Conservation (phyloP, 495 filamentous ascomycete genomes). For the Hyphodiscus hymeniophilus region DNA sequence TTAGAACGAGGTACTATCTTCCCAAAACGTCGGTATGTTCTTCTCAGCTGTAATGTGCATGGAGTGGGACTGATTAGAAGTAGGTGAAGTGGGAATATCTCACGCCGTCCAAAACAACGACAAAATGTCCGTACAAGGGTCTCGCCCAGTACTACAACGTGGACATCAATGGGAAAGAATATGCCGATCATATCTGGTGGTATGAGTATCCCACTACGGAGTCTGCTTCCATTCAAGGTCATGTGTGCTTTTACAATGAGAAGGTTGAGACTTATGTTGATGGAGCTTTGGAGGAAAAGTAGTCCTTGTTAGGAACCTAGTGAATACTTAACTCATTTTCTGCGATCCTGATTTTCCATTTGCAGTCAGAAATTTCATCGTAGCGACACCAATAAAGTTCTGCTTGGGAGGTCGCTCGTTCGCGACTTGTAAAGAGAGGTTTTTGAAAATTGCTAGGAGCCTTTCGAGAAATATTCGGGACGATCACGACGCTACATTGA, state of each 20-base stretch:
- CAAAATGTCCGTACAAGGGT: conserved; percentile 51
- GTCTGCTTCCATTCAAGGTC: conserved; percentile 35
- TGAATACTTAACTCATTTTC: too few relatives aligned
- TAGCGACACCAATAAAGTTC: too few relatives aligned
- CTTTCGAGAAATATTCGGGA: too few relatives aligned
- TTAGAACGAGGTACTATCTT: conserved; percentile 45
- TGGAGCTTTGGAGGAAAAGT: conserved; percentile 33
- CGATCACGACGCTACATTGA: too few relatives aligned
- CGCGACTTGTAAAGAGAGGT: too few relatives aligned
- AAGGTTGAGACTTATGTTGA: conserved; percentile 50
- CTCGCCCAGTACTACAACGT: conserved; percentile 40
- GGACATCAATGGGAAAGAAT: conserved; percentile 27
- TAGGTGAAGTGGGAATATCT: conserved; percentile 26
- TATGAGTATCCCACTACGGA: conserved; percentile 44
- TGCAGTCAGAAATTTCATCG: too few relatives aligned
- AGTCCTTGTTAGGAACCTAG: too few relatives aligned
- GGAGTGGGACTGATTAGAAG: not conserved
- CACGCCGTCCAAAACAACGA: conserved; percentile 31
- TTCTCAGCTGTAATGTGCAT: not conserved
- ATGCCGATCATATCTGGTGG: conserved; percentile 46
- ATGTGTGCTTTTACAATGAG: conserved; percentile 52
- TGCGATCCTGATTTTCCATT: too few relatives aligned
- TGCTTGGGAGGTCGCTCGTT: too few relatives aligned
- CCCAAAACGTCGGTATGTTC: conserved; percentile 32
- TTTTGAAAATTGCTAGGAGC: too few relatives aligned